Evolutionary conservation across 148 eudicot species (phyloP).

Genomic region (Drosera capensis): DNA sequence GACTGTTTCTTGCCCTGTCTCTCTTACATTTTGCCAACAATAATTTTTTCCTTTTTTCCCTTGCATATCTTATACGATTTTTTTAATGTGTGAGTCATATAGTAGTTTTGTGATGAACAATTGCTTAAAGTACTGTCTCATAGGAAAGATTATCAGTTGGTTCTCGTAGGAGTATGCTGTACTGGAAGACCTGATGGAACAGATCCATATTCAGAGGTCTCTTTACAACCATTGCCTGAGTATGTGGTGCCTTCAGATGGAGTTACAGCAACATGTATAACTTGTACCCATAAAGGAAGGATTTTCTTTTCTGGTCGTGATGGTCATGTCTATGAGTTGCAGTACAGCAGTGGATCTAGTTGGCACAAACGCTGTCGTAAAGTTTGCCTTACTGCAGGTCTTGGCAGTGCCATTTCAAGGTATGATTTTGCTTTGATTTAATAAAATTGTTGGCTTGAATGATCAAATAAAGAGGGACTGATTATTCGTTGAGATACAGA

Average conservation of each 20-base stretch:
- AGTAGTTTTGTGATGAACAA: no score
- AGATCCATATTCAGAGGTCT: constrained; percentile 90
- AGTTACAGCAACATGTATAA: constrained; percentile 80
- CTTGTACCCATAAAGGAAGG: constrained; percentile 73
- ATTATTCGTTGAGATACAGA: no score
- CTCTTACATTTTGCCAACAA: no score
- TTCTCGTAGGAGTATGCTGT: constrained; percentile 94
- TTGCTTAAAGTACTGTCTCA: constrained; percentile 8
- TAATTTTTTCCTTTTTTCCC: no score
- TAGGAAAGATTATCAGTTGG: constrained; percentile 38
- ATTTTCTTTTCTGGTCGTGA: constrained; percentile 92
- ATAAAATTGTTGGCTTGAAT: no score
- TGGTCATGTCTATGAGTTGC: constrained; percentile 89
- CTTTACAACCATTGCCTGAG: constrained; percentile 83
- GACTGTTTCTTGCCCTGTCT: no score
- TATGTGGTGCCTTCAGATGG: constrained; percentile 87
- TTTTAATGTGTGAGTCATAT: no score
- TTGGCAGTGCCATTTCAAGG: constrained; percentile 86
- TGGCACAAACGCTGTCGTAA: constrained; percentile 95
- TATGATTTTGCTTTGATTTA: constrained; percentile 9
- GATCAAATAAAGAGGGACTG: no score
- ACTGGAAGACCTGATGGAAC: constrained; percentile 71
- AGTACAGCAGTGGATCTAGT: constrained; percentile 71
- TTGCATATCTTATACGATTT: no score
- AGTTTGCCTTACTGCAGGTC: constrained; percentile 85